Evolutionary conservation across 306 rosid species (phyloP).

Genomic region (Prunus salicina): DNA sequence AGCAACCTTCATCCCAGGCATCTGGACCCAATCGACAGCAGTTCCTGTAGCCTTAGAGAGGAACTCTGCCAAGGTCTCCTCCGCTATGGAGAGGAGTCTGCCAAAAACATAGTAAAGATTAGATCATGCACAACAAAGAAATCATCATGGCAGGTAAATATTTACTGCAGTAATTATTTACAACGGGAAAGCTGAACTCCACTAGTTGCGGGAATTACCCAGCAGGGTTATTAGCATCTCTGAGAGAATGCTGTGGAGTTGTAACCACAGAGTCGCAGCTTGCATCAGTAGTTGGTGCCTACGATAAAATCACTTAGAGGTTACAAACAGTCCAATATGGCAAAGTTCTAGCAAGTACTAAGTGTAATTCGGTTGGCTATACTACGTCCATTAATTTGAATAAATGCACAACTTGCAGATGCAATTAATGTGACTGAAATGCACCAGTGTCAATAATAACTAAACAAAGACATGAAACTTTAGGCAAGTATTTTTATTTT

Average conservation of each 20-base stretch:
- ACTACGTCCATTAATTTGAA: not conserved
- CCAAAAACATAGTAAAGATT: constrained; percentile 7
- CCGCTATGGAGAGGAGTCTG: constrained; percentile 98
- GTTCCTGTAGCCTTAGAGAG: constrained; percentile 99
- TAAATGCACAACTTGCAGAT: not conserved
- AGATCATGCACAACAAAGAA: constrained; percentile 4
- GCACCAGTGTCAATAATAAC: too few species aligned
- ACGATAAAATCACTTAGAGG: constrained; percentile 17
- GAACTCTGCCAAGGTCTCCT: constrained; percentile 99
- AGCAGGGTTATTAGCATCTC: constrained; percentile 97
- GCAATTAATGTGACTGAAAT: not conserved
- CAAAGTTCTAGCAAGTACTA: not conserved
- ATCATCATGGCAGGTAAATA: not conserved
- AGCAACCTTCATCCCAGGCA: constrained; percentile 99
- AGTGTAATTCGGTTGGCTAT: constrained; percentile 1
- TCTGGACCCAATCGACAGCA: constrained; percentile 99
- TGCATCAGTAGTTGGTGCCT: constrained; percentile 86
- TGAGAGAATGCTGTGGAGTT: constrained; percentile 70
- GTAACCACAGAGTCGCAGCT: constrained; percentile 90
- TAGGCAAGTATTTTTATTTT: not conserved
- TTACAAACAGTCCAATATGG: constrained; percentile 13
- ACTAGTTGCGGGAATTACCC: constrained; percentile 52
- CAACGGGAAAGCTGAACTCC: constrained; percentile 11
- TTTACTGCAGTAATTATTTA: not conserved
- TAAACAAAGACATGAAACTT: not conserved